Evolutionary conservation across 192 early-diverging fungal species (phyloP), one percentile per base, ranked within the genome.

Genomic region (Coemansia sp.): DNA sequence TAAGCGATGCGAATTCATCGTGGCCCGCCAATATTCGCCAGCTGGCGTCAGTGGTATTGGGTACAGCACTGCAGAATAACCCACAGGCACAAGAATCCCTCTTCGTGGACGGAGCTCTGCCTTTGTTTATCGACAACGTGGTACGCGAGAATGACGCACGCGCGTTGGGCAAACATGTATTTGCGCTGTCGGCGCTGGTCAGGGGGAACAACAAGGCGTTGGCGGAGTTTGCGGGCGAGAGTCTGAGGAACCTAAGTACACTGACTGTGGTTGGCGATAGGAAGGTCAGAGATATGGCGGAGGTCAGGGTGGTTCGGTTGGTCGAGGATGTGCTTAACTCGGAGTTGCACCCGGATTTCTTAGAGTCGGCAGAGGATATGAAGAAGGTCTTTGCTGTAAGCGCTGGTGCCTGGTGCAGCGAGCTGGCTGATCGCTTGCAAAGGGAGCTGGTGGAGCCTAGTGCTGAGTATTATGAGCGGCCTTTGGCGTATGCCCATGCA

Each of bases 41-140:
- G 47, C 66, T 75, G 60, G 74, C 89, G 0, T 87, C 88, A 0
- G 57, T 87, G 8, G 81, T 88, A 9, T 63, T 91, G 33, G 85
- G 86, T 46, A 72, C 85, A 1, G 74, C 88, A 33, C 75, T 90
- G 43, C 90, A 91, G 80, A 86, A 82, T 69, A 80, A 77, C 65
- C 72, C 65, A 2, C 20, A 24, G 57, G 66, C 76, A 18, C 80
- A 86, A 40, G 65, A 43, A 20, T 18, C 59, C 2, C 79, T 70
- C 3, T 34, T 55, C 33, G 29, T 27, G 1, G 68, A 65, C 0
- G 76, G 76, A 2, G 57, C 79, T 3, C 27, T 85, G 7, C 69
- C 76, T 0, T n/a, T n/a, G 15, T 69, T 85, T 2, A 29, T 85
- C 8, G 41, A 36, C 51, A 12, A 59, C 5, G 33, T 80, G 40